A percentile compares a stretch with the other conserved stretches of the same genome.
Conservation (phyloP, 768 basidiomycete genomes). For the Hemileccinum impolitum region DNA sequence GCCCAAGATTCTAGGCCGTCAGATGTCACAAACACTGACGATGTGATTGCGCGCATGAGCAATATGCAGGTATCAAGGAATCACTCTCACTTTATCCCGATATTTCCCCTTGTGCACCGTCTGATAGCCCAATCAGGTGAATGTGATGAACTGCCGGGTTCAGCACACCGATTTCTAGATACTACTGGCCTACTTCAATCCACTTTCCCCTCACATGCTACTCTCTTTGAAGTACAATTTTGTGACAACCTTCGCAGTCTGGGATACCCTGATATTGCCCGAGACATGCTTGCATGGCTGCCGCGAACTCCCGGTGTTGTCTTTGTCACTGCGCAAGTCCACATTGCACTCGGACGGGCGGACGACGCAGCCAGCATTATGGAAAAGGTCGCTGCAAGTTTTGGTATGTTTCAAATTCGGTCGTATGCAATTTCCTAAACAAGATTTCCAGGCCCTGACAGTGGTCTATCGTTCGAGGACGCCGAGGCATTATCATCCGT, state of each 20-base stretch:
- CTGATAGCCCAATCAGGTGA: constrained; percentile 54
- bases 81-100: constrained; percentile 45
- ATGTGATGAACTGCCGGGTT: constrained; percentile 48
- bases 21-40: constrained; percentile 50
- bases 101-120: constrained; percentile 60
- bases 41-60: constrained; percentile 59
- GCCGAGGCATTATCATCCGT: constrained; percentile 57
- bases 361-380: constrained; percentile 73
- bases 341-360: constrained; percentile 59
- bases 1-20: constrained; percentile 30
- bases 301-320: constrained; percentile 73
- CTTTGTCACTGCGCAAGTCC: constrained; percentile 69
- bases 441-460: constrained; percentile 42
- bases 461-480: constrained; percentile 56
- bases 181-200: constrained; percentile 64
- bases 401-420: constrained; percentile 51
- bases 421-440: background rate
- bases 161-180: constrained; percentile 71
- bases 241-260: constrained; percentile 65
- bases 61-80: constrained; percentile 68
- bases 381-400: constrained; percentile 70
- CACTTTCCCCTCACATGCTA: constrained; percentile 62
- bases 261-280: constrained; percentile 58
- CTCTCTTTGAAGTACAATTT: constrained; percentile 66
- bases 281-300: constrained; percentile 70